phyloP scores from a whole-genome alignment of 148 eudicot species.

The Drosera capensis region DNA sequence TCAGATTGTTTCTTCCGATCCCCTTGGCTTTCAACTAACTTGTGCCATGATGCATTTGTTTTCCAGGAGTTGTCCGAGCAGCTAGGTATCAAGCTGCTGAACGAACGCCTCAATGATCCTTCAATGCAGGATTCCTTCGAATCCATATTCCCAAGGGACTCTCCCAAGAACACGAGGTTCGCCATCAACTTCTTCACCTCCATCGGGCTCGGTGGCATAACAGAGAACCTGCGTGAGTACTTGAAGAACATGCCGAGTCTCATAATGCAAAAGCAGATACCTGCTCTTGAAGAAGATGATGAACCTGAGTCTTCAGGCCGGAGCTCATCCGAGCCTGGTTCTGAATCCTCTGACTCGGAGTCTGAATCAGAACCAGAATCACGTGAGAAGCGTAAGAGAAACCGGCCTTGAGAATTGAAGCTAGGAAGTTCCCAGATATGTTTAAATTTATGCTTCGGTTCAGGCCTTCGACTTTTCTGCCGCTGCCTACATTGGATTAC shows the following conservation, averaged over 20 bases:
- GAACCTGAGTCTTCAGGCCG: slow-evolving; percentile 28
- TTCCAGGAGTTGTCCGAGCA: slow-evolving; percentile 74
- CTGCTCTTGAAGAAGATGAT: slow-evolving; percentile 37
- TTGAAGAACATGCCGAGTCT: slow-evolving; percentile 78
- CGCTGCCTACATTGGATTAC: too few species aligned
- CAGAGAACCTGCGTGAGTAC: slow-evolving; percentile 65
- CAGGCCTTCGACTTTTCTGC: too few species aligned
- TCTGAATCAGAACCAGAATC: slow-evolving; percentile 30
- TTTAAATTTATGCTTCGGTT: too few species aligned
- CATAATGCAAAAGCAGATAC: slow-evolving; percentile 75
- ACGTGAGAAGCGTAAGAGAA: slow-evolving; percentile 23
- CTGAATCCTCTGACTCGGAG: slow-evolving; percentile 29
- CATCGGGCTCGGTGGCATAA: slow-evolving; percentile 79
- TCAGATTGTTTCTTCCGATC: background rate
- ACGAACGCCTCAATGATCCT: slow-evolving; percentile 62
- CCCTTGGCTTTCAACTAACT: too few species aligned
- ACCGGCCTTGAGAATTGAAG: too few species aligned
- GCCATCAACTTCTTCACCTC: slow-evolving; percentile 81
- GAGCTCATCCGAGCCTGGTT: slow-evolving; percentile 12
- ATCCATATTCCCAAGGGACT: slow-evolving; percentile 62
- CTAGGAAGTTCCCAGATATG: too few species aligned
- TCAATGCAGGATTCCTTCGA: slow-evolving; percentile 60
- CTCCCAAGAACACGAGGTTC: slow-evolving; percentile 65
- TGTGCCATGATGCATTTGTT: slow-evolving; percentile 6
- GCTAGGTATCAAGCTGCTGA: slow-evolving; percentile 55